Percentiles rank a stretch among this genome's conserved stretches.
Conservation (phyloP, 345 rosid species). For the Jatropha curcas region DNA sequence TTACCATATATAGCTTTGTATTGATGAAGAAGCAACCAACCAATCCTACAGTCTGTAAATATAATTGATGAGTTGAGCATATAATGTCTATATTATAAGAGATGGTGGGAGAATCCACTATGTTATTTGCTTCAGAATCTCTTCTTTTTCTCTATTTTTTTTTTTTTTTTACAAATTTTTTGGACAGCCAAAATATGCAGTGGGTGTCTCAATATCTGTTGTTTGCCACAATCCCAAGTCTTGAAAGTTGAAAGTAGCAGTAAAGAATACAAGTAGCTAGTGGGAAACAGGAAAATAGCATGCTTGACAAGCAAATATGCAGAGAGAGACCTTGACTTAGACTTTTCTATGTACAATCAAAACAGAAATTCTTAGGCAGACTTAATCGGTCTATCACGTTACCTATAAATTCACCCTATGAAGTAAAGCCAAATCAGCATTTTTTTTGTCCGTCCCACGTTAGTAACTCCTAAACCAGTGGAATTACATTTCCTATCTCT, state of each 20-base stretch:
- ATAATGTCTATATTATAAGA: not conserved
- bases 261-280: constrained; percentile 4
- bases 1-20: constrained; percentile 4
- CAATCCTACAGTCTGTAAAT: not conserved
- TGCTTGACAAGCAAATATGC: not conserved
- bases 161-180: too few relatives aligned
- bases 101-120: constrained; percentile 29
- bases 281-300: constrained; percentile 10
- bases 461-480: too few relatives aligned
- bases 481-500: too few relatives aligned
- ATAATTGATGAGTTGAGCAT: constrained; percentile 1
- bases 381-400: too few relatives aligned
- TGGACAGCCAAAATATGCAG: constrained; percentile 12
- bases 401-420: too few relatives aligned
- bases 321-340: not conserved
- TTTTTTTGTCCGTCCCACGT: too few relatives aligned
- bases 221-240: constrained; percentile 19
- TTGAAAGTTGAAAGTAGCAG: not conserved
- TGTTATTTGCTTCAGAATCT: constrained; percentile 32
- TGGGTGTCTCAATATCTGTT: constrained; percentile 15
- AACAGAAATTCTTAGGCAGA: too few relatives aligned
- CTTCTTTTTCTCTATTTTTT: not conserved
- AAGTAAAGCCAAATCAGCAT: too few relatives aligned
- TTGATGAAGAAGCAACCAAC: constrained; percentile 22
- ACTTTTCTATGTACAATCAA: not conserved